These are phyloP conservation scores for Erodium texanum DNA, from an alignment of 441 rosid genomes.

Conservation along the genomic window DNA sequence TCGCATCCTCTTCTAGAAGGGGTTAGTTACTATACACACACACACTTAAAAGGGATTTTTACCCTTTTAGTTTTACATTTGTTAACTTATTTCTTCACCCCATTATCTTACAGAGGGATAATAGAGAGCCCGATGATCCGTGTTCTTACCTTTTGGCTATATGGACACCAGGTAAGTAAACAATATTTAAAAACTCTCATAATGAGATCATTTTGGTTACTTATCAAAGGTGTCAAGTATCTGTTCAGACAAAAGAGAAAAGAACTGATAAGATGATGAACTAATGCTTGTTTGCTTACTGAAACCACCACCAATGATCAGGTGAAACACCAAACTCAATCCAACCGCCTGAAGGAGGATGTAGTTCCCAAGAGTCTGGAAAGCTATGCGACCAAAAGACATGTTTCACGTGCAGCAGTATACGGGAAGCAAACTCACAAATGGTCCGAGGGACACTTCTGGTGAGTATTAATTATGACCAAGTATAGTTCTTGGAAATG, in stretches of 20 bases:
- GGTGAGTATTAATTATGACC: slow-evolving; percentile 26
- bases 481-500: neutral
- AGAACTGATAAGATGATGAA: neutral
- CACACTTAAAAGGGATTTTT: slow-evolving; percentile 6
- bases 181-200: neutral
- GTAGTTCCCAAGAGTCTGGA: slow-evolving; percentile 31
- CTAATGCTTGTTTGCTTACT: neutral
- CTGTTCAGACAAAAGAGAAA: neutral
- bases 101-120: slow-evolving; percentile 50
- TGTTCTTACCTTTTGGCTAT: slow-evolving; percentile 90
- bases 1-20: slow-evolving; percentile 70
- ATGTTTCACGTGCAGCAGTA: slow-evolving; percentile 43
- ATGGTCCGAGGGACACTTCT: slow-evolving; percentile 51
- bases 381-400: slow-evolving; percentile 31
- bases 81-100: neutral
- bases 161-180: slow-evolving; percentile 85
- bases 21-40: slow-evolving; percentile 36
- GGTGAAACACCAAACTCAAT: slow-evolving; percentile 51
- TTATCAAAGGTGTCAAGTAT: neutral
- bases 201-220: slow-evolving; percentile 1
- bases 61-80: neutral
- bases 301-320: slow-evolving; percentile 14
- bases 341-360: slow-evolving; percentile 34
- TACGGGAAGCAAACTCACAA: slow-evolving; percentile 44
- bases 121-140: slow-evolving; percentile 82